Base-by-base conservation (phyloP, 805 yeast genomes). In the Ogataea siamensis region DNA sequence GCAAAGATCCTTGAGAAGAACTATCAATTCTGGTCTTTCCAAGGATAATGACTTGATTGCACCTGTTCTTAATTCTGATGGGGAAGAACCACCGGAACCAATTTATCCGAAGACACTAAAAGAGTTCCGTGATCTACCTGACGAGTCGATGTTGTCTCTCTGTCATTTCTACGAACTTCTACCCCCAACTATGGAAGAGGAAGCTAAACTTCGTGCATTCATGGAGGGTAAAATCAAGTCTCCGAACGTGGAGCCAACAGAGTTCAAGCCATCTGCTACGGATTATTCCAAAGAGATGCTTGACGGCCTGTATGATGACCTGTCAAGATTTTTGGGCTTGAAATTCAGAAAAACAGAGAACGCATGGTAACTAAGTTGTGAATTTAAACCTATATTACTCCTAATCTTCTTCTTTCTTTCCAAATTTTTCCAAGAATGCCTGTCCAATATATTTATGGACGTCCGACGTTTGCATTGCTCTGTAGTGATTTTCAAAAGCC, bases 391-490 rank as follows among this genome's bases (percentile, higher is more conserved):
- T 8, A 9, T 16, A 32, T 23, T 19, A 8, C n/a, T n/a, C 16
- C 22, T 27, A n/a, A 18, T 21, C 20, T 17, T 22, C 17, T 15
- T 30, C 26, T 11, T 46, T 33, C 43, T 38, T 36, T 20, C 40
- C 37, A 36, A 43, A 56, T 14, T 46, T 32, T 16, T 51, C 51
- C 7, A 53, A 60, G 55, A 74, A 89, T 0, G 88, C 80, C 6
- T 65, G 68, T 1, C 83, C 82, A 17, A 93, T 78, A 42, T 69
- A 73, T 33, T 74, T 70, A 44, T 87, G 88, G 20, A 91, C 64
- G 56, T 89, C 86, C 3, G 87, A 76, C 0, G 99, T 87, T 53
- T 86, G 87, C 86, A 87, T 80, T 3, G 93, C 73, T 34, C 98
- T 66, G 1, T 86, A 85, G 42, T 78, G 71, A 33, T 69, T 67